Evolutionary conservation across 352 stramenopile species (phyloP).

Genomic region (Globisporangium perplexum): DNA sequence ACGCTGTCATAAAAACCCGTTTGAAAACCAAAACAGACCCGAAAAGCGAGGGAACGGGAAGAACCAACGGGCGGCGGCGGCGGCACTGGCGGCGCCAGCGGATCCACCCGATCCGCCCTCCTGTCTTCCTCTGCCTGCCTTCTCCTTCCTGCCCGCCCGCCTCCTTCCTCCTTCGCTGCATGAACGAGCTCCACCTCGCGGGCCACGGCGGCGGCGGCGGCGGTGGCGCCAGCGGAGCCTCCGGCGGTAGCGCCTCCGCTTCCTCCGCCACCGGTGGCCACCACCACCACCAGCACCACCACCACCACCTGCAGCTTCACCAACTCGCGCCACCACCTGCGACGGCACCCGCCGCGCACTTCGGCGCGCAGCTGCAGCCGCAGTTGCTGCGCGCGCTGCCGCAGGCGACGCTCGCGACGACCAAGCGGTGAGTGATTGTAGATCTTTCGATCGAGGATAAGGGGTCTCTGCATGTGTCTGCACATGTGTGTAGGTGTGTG

Average conservation of each 20-base stretch:
- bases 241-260: not conserved
- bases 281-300: no score
- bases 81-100: not conserved
- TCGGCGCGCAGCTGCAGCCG: not conserved
- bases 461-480: not conserved
- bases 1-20: no score
- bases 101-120: slow-evolving; percentile 5
- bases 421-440: not conserved
- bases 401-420: not conserved
- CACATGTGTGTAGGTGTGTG: no score
- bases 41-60: slow-evolving; percentile 4
- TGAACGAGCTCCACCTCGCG: slow-evolving; percentile 2
- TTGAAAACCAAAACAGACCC: slow-evolving; percentile 1
- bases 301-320: not conserved
- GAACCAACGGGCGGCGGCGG: not conserved
- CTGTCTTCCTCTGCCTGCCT: not conserved
- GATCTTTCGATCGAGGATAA: not conserved
- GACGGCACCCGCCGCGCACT: not conserved
- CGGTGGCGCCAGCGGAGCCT: not conserved
- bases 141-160: not conserved
- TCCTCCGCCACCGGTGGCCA: not conserved
- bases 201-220: not conserved
- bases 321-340: not conserved
- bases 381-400: not conserved
- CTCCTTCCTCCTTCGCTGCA: not conserved